Evolutionary conservation across 2,329 filamentous ascomycete species (phyloP), one percentile per base, ranked within the genome.

Genomic region (Onygenales sp.): DNA sequence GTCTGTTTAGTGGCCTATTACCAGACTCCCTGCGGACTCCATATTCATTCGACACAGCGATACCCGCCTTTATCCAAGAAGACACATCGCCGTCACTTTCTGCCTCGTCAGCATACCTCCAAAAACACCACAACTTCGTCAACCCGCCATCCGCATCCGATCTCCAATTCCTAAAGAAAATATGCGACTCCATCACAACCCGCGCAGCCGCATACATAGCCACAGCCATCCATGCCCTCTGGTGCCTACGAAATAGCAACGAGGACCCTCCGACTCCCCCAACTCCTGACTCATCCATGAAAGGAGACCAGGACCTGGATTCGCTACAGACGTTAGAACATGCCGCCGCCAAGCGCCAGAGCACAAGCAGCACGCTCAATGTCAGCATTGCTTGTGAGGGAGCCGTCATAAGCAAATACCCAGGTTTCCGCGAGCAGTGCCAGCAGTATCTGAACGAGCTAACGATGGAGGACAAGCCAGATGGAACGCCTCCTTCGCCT

Each of bases 121-220:
- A 78, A 49, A 71, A 76, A 36, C 70, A 74, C 33, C 79, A 83
- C 61, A 71, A 72, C 0, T 73, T 81, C 53, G 64, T 63, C 48
- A 70, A 63, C 37, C 63, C 69, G 6, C 73, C 78, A 6, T 67
- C 74, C 0, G 65, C 72, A 27, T 67, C 74, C 39, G 80, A 83
- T 55, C 69, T 82, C 31, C 62, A 68, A 8, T 84, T 84, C 63
- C 64, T 85, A 52, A 74, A 77, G 34, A 72, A 74, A 5, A 64
- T 81, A 39, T 74, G 74, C 32, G 70, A 75, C 46, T 69, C 76
- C 2, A 78, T 85, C 34, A 80, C 81, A 1, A 75, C 71, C 50
- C 78, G 82, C 52, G 81, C 82, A 6, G 77, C 81, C 2, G 80
- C 77, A 1, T 84, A 82, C 59, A 73, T 85, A n/a, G 80, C 82